Base-by-base conservation (phyloP, 2,329 filamentous ascomycete species). In the Arthrinium puccinioides region DNA sequence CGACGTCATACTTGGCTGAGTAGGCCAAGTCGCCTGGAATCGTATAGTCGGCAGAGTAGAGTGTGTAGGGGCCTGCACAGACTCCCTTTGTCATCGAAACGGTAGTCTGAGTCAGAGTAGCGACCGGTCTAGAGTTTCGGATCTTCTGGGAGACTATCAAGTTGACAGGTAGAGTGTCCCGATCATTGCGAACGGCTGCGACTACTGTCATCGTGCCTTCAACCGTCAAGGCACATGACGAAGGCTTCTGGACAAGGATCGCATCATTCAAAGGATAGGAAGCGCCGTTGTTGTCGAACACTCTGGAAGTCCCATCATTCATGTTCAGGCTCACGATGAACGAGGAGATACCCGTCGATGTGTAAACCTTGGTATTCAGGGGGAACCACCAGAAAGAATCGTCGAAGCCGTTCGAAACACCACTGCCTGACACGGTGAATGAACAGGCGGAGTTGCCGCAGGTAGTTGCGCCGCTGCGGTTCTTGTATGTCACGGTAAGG, bases 261-360 rank as follows among this genome's bases (percentile, higher is more conserved):
- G 58, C 67, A 49, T 80, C 76, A 32, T 72, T 64, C 4, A 80
- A 48, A 3, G 66, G 67, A 41, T 76, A 80, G 2, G 61, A 62
- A 25, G 65, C 61, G 6, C 74, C 75, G 46, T 79, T 79, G 53
- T 80, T 81, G 48, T 77, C 67, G 44, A 67, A 70, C 0, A 52
- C 51, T 39, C 65, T 54, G 16, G 56, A 66, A 13, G 62, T 59
- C 6, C 73, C 74, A 42, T 67, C 64, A 4, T 58, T 61, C 37
- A 64, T 57, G 38, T 66, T 70, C 36, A 80, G 49, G 2, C 71
- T 57, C 49, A 79, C 52, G 43, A 64, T 66, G 61, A 84, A 74
- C 45, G 80, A 69, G 27, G 81, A 70, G 57, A 86, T 74, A 44
- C 82, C 67, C 39, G 72, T 62, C 40, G 73, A 59, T 46, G 76